These are phyloP conservation scores for Agaricus subrufescens DNA, from an alignment of 768 basidiomycete genomes.

Conservation along the genomic window DNA sequence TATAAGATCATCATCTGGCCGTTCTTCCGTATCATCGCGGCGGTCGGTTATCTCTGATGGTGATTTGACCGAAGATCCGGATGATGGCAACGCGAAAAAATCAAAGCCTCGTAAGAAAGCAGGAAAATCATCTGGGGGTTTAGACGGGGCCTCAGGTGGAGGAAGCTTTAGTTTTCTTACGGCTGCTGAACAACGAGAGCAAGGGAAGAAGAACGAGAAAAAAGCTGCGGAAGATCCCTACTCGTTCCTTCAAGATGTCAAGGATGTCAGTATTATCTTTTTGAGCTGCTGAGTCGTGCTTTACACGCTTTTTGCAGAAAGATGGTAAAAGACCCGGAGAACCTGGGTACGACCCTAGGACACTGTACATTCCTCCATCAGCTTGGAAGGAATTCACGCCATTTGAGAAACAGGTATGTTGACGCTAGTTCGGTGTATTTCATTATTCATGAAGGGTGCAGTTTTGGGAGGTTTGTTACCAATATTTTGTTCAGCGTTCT, in stretches of 20 bases:
- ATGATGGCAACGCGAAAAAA: conserved; percentile 21
- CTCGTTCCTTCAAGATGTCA: conserved; percentile 63
- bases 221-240: conserved; percentile 75
- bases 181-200: conserved; percentile 72
- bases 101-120: conserved; percentile 22
- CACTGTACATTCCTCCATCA: conserved; percentile 70
- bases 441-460: conserved; percentile 19
- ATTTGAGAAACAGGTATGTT: conserved; percentile 82
- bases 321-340: conserved; percentile 76
- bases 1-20: conserved; percentile 46
- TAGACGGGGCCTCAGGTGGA: conserved; percentile 19
- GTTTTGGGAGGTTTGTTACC: conserved; percentile 66
- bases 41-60: conserved; percentile 33
- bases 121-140: conserved; percentile 14
- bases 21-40: conserved; percentile 43
- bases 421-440: background rate
- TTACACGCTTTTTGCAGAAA: conserved; percentile 44
- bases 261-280: conserved; percentile 51
- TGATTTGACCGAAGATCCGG: conserved; percentile 28
- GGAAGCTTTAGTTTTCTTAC: conserved; percentile 60
- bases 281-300: background rate
- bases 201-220: conserved; percentile 79
- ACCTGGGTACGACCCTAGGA: conserved; percentile 86
- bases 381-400: conserved; percentile 87
- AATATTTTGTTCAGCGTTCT: background rate